Conservation (phyloP, 768 basidiomycete genomes). For the Suillus sp. region DNA sequence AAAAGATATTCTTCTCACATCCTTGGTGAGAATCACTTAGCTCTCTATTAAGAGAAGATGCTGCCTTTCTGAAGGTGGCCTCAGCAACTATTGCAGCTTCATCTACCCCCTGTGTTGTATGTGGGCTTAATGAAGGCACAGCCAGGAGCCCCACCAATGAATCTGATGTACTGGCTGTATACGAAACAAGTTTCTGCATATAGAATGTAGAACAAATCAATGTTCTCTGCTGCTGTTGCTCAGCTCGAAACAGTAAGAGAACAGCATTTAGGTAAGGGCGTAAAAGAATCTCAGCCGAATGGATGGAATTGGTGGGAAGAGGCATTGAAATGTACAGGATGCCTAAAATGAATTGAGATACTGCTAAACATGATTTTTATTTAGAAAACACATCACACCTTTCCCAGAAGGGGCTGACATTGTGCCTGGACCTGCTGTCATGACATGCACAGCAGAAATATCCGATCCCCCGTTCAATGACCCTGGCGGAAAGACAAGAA, state of each 20-base stretch:
- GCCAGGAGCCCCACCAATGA: conserved; percentile 18
- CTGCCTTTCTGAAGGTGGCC: conserved; percentile 51
- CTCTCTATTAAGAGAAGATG: conserved; percentile 30
- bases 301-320: conserved; percentile 26
- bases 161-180: conserved; percentile 9
- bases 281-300: conserved; percentile 45
- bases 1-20: neutral
- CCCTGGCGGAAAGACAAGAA: conserved; percentile 76
- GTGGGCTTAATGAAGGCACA: conserved; percentile 32
- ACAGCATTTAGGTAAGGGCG: conserved; percentile 59
- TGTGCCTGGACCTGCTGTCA: conserved; percentile 73
- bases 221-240: conserved; percentile 25
- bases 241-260: conserved; percentile 31
- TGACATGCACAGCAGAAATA: conserved; percentile 53
- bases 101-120: conserved; percentile 58
- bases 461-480: conserved; percentile 52
- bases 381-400: conserved; percentile 49
- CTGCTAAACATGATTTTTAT: neutral
- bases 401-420: conserved; percentile 73
- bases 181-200: conserved; percentile 18
- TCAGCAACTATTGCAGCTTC: conserved; percentile 59
- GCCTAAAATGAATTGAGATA: conserved; percentile 40
- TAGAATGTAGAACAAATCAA: conserved; percentile 63
- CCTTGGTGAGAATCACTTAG: neutral
- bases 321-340: conserved; percentile 62